Evolutionary conservation across 176 grass and related monocot species (phyloP).

Genomic region (Neostapfia colusana): DNA sequence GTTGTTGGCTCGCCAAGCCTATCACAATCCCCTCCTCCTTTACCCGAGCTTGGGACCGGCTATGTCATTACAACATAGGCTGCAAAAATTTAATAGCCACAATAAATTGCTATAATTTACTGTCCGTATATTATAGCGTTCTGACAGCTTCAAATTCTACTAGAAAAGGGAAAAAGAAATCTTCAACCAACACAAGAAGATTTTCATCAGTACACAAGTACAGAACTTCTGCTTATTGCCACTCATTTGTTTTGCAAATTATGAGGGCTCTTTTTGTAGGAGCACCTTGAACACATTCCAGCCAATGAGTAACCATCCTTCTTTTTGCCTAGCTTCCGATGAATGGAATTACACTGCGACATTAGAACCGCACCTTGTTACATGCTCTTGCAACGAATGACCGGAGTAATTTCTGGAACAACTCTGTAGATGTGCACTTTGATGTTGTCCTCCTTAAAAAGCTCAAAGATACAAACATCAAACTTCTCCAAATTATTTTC

Average conservation of each 20-base stretch:
- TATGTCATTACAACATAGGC: no score
- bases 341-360: background rate
- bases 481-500: conserved; percentile 77
- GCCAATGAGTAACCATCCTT: conserved; percentile 23
- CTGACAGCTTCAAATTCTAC: background rate
- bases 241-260: conserved; percentile 26
- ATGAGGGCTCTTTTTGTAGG: background rate
- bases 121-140: background rate
- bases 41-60: no score
- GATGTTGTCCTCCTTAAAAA: conserved; percentile 61
- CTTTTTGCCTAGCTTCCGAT: conserved; percentile 26
- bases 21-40: no score
- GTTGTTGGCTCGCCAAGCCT: no score
- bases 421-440: conserved; percentile 89
- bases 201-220: background rate
- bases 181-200: background rate
- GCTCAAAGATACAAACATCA: conserved; percentile 84
- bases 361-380: background rate
- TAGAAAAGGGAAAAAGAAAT: background rate
- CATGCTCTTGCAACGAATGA: conserved; percentile 14
- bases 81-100: background rate
- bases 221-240: background rate
- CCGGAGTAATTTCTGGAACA: conserved; percentile 56
- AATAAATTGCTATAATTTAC: background rate
- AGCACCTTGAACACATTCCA: conserved; percentile 1